Percentiles rank a stretch among this genome's conserved stretches.
Conservation (phyloP, 441 rosid species). For the Jatropha podagrica region DNA sequence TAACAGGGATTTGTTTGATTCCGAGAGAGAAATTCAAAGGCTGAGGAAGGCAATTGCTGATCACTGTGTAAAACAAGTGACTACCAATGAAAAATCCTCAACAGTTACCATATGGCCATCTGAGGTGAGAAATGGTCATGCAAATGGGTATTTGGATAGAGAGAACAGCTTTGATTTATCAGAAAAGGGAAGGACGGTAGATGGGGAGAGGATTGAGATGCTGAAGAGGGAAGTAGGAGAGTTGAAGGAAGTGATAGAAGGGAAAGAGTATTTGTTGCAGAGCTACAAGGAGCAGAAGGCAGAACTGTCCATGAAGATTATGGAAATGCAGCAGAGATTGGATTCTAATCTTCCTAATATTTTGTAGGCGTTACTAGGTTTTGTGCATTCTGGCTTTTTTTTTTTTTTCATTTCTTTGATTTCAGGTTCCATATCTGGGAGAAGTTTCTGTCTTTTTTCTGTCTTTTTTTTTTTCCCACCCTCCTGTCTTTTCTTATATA, state of each 20-base stretch:
- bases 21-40: slow-evolving; percentile 81
- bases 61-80: slow-evolving; percentile 54
- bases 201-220: slow-evolving; percentile 63
- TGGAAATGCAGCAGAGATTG: slow-evolving; percentile 87
- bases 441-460: slow-evolving; percentile 4
- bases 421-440: neutral
- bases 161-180: slow-evolving; percentile 40
- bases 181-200: slow-evolving; percentile 45
- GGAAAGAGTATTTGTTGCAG: slow-evolving; percentile 75
- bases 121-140: slow-evolving; percentile 52
- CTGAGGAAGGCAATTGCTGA: slow-evolving; percentile 89
- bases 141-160: slow-evolving; percentile 53
- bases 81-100: slow-evolving; percentile 44
- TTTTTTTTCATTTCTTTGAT: slow-evolving; percentile 12
- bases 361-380: slow-evolving; percentile 63
- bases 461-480: no score
- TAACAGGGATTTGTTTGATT: slow-evolving; percentile 75
- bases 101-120: slow-evolving; percentile 47
- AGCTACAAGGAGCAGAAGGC: slow-evolving; percentile 89
- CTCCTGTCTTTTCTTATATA: neutral
- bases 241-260: slow-evolving; percentile 85
- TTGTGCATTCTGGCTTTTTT: slow-evolving; percentile 62
- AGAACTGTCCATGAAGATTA: slow-evolving; percentile 78
- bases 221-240: slow-evolving; percentile 84
- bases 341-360: slow-evolving; percentile 86